Evolutionary conservation across 805 yeast species (phyloP), one percentile per base, ranked within the genome.

Genomic region (Saccharomycopsis guyanensis): DNA sequence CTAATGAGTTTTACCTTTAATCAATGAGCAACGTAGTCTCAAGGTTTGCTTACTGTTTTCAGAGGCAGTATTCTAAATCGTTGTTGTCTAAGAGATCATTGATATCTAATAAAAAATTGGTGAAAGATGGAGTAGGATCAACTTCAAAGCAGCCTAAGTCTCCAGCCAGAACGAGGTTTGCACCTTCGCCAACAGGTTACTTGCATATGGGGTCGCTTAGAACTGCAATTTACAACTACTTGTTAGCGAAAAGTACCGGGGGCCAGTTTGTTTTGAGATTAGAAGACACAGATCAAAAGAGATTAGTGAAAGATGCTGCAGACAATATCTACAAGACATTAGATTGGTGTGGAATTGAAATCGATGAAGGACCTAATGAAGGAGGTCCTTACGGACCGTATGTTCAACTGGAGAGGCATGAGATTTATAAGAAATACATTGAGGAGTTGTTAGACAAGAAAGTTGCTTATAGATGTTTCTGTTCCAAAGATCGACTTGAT

Each of bases 141-240:
- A 25, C 10, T 25, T 25, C 29, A 7, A 25, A 25, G 10, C 73
- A 71, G 38, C 77, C 80, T 1, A 53, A 47, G 1, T 31, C 50
- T 0, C 87, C 93, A 0, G 94, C 80, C 0, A 64, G 96, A 53
- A 86, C 97, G 1, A 66, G 99, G 53, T 93, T 93, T 64, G 99
- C 99, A 0, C 98, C 99, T 0, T 88, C 97, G 1, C 99, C 99
- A 1, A 93, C 99, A 0, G 99, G 99, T 0, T 76, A 76, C 51
- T 69, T 93, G n/a, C 99, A 93, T 60, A 61, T 93, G 49, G 99
- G 99, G 0, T 89, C 97, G 0, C 60, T 93, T 39, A 68, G 99
- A 60, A 93, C 99, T 0, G 97, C 97, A 0, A 63, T 93, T 16
- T 93, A 87, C 64, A 93, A 93, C 62, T 93, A 80, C 57, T 62